phyloP scores from a whole-genome alignment of 163 green algal species.

The Prototheca wickerhamii region DNA sequence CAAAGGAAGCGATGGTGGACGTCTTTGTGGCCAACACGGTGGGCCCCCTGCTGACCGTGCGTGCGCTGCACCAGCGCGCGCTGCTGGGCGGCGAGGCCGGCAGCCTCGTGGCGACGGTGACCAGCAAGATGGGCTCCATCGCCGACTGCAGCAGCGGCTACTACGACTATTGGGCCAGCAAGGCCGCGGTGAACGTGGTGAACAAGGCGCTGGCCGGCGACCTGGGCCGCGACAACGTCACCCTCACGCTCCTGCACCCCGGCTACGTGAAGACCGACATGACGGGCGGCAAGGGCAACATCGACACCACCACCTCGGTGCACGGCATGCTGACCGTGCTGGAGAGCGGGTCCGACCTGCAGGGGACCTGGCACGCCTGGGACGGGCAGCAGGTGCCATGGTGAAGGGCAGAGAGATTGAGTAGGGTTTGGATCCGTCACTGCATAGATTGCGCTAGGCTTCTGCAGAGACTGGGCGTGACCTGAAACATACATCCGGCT shows the following conservation, averaged over 20 bases:
- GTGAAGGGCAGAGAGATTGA: constrained; percentile 12
- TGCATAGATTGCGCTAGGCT: constrained; percentile 24
- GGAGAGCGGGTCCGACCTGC: constrained; percentile 14
- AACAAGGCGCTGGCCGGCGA: constrained; percentile 45
- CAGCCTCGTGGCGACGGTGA: constrained; percentile 22
- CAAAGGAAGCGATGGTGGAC: constrained; percentile 3
- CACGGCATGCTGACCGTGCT: constrained; percentile 28
- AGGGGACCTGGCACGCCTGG: constrained; percentile 15
- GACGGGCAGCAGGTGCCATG: constrained; percentile 20
- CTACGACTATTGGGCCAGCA: constrained; percentile 44
- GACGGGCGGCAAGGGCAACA: constrained; percentile 19
- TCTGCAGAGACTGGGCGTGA: no score
- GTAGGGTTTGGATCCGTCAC: constrained; percentile 1
- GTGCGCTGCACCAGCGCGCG: constrained; percentile 17
- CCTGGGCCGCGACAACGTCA: constrained; percentile 20
- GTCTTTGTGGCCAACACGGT: constrained; percentile 33
- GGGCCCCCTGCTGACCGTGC: constrained; percentile 30
- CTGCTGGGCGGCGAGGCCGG: constrained; percentile 22
- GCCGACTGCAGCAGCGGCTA: constrained; percentile 41
- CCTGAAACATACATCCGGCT: no score
- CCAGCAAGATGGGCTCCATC: constrained; percentile 32
- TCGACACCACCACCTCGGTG: constrained; percentile 21
- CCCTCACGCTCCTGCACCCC: constrained; percentile 41
- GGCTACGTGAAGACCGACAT: constrained; percentile 30
- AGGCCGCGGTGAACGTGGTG: constrained; percentile 46